A percentile compares a stretch with the other conserved stretches of the same genome.
phyloP scores from a whole-genome alignment of 169 alveolate species.

The Cryptosporidium baileyi region DNA sequence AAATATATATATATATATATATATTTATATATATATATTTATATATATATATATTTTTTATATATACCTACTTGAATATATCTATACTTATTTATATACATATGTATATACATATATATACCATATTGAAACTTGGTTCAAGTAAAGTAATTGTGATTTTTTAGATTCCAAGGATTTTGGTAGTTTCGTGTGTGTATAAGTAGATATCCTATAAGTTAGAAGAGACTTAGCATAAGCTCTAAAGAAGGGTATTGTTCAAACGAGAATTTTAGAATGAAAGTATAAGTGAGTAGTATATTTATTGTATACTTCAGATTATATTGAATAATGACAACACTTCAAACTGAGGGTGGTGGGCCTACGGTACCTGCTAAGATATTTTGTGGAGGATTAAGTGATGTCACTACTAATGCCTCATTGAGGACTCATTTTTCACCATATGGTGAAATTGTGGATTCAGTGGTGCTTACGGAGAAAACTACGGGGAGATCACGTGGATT shows the following conservation, averaged over 20 bases:
- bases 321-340: constrained; percentile 23
- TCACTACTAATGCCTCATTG: constrained; percentile 76
- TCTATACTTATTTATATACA: neutral
- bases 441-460: constrained; percentile 79
- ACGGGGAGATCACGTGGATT: constrained; percentile 91
- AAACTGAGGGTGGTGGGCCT: constrained; percentile 62
- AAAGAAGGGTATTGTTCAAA: constrained; percentile 58
- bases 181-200: constrained; percentile 71
- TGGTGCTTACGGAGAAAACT: constrained; percentile 75
- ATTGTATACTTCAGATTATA: constrained; percentile 3
- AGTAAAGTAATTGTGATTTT: constrained; percentile 31
- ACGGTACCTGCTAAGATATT: constrained; percentile 76
- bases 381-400: constrained; percentile 78
- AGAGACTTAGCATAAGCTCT: constrained; percentile 70
- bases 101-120: no score
- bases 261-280: constrained; percentile 64
- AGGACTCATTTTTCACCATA: constrained; percentile 74
- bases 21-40: neutral
- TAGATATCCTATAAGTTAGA: constrained; percentile 71
- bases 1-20: constrained; percentile 3
- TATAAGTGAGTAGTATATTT: constrained; percentile 61
- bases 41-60: neutral
- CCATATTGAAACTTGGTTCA: constrained; percentile 55
- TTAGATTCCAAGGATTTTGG: constrained; percentile 70
- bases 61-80: neutral